phyloP scores from a whole-genome alignment of 208 protist species.

The Sergeia podlipaevii region DNA sequence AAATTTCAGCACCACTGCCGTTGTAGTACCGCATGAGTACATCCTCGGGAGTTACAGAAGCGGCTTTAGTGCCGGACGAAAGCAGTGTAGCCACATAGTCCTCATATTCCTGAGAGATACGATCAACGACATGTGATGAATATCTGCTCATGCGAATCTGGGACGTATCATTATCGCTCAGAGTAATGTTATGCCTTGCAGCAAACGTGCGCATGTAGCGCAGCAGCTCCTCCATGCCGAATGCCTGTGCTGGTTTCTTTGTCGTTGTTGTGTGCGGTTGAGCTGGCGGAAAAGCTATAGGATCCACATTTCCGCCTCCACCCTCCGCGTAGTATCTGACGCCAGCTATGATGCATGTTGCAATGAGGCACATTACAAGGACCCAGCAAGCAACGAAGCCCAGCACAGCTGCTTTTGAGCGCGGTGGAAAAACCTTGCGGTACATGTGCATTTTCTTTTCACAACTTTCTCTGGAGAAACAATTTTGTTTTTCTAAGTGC shows the following conservation, averaged over 20 bases:
- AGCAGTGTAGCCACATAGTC: background rate
- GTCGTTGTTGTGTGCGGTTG: no score
- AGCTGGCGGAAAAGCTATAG: no score
- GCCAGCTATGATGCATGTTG: no score
- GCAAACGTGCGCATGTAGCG: background rate
- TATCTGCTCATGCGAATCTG: no score
- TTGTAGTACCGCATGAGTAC: slow-evolving; percentile 22
- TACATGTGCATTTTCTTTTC: no score
- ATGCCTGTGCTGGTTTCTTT: no score
- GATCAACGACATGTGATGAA: slow-evolving; percentile 5
- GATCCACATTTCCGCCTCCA: no score
- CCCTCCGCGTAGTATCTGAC: no score
- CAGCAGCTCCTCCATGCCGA: background rate
- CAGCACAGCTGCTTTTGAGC: background rate
- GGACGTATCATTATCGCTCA: no score
- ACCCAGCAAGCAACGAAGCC: background rate
- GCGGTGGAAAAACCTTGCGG: no score
- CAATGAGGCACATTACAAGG: background rate
- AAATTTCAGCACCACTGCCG: slow-evolving; percentile 9
- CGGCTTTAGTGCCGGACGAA: background rate
- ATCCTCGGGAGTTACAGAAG: slow-evolving; percentile 13
- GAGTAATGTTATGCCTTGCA: no score
- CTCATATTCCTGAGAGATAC: background rate
- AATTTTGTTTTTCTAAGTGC: background rate
- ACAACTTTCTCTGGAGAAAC: background rate